phyloP scores from a whole-genome alignment of 257 asterid species.

The Forsythia suspensa region DNA sequence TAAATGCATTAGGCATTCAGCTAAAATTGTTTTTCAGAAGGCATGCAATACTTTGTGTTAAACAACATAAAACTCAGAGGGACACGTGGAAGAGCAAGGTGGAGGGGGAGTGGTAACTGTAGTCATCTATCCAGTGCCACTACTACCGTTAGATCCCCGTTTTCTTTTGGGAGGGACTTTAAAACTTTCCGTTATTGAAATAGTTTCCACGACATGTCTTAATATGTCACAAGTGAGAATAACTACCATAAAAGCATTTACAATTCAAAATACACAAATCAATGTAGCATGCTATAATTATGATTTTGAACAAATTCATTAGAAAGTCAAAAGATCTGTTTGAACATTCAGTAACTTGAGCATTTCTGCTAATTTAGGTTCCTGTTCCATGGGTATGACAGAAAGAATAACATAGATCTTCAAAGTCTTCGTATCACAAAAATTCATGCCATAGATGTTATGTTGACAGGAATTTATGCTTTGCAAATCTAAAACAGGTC shows the following conservation, averaged over 20 bases:
- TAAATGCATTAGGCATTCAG: conserved; percentile 23
- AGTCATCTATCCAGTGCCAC: neutral
- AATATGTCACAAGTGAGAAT: neutral
- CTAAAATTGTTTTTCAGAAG: neutral
- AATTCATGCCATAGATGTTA: neutral
- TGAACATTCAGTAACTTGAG: conserved; percentile 2
- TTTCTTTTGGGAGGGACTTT: neutral
- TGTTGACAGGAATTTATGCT: neutral
- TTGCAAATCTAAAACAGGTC: conserved; percentile 1
- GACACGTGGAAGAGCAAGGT: neutral
- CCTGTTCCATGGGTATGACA: conserved; percentile 5
- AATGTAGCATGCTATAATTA: neutral
- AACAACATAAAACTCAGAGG: neutral
- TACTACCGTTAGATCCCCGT: neutral
- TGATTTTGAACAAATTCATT: neutral
- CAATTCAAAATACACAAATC: neutral
- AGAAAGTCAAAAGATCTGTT: conserved; percentile 2
- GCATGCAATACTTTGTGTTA: neutral
- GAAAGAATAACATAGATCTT: neutral
- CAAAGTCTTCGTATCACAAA: conserved; percentile 14
- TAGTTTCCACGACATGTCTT: neutral
- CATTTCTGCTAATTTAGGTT: conserved; percentile 7
- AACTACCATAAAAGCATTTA: neutral
- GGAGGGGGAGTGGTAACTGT: neutral
- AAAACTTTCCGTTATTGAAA: neutral